Conservation (phyloP, 106 monocot species). For the Allium sativum region DNA sequence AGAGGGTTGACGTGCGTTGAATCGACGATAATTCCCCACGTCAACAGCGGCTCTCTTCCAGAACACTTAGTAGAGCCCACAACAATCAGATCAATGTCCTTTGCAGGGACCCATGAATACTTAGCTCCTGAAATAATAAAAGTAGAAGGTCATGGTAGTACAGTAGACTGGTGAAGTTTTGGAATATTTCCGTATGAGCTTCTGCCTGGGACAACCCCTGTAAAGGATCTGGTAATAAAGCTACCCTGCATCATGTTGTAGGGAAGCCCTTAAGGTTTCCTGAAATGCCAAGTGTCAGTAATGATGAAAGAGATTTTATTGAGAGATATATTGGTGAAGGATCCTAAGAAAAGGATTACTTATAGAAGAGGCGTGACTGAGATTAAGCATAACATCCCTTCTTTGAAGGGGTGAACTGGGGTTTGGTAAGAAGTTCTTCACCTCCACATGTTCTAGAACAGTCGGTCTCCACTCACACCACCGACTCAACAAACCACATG, state of each 20-base stretch:
- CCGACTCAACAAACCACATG: no score
- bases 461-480: no score
- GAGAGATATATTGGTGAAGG: conserved; percentile 18
- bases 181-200: conserved; percentile 21
- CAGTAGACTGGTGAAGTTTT: conserved; percentile 24
- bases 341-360: conserved; percentile 17
- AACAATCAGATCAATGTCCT: conserved; percentile 20
- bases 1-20: no score
- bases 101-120: conserved; percentile 21
- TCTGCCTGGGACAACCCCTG: conserved; percentile 17
- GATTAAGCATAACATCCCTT: conserved; percentile 28
- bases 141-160: conserved; percentile 15
- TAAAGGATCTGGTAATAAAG: conserved; percentile 21
- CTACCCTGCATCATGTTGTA: conserved; percentile 18
- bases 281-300: conserved; percentile 13
- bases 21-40: no score
- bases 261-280: conserved; percentile 20
- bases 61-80: conserved; percentile 25
- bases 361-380: conserved; percentile 17
- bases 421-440: conserved; percentile 11
- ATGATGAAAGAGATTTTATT: conserved; percentile 10
- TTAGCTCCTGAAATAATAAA: conserved; percentile 23
- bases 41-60: conserved; percentile 9
- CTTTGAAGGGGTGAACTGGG: conserved; percentile 22
- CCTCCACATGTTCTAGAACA: conserved; percentile 18